These are phyloP conservation scores for Aureobasidium sp. DNA, from an alignment of 2,329 filamentous ascomycete genomes.

Conservation along the genomic window DNA sequence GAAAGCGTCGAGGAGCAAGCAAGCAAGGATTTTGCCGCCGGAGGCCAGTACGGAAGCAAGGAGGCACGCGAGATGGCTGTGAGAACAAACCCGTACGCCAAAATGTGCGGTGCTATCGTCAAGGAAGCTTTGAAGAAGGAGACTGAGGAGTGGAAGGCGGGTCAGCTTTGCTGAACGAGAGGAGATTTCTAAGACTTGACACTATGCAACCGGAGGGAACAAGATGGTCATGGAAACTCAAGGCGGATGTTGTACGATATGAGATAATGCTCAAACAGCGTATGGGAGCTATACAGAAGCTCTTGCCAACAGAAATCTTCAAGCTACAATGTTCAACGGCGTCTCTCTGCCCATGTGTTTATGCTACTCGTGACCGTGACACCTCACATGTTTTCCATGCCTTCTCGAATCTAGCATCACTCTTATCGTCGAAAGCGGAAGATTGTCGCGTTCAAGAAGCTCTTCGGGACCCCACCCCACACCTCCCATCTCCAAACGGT, in stretches of 20 bases:
- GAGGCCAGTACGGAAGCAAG: slow-evolving; percentile 50
- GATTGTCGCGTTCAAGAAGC: not conserved
- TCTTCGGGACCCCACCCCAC: not conserved
- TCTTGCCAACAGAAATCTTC: too few relatives aligned
- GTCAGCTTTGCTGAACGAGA: not conserved
- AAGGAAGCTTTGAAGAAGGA: slow-evolving; percentile 54
- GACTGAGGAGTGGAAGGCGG: slow-evolving; percentile 29
- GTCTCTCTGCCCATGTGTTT: not conserved
- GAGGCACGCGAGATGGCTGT: slow-evolving; percentile 52
- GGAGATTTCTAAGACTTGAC: not conserved
- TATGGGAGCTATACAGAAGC: not conserved
- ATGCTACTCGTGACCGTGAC: not conserved
- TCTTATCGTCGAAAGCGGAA: not conserved
- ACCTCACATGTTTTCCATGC: not conserved
- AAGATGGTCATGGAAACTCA: not conserved
- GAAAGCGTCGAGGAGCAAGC: slow-evolving; percentile 46
- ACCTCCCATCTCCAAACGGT: not conserved
- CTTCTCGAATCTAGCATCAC: not conserved
- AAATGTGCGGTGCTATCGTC: slow-evolving; percentile 56
- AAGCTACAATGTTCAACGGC: not conserved
- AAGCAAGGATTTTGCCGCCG: slow-evolving; percentile 48
- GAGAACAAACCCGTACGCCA: slow-evolving; percentile 56
- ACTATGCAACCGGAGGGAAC: not conserved
- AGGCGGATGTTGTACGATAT: not conserved
- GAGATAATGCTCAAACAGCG: not conserved